A percentile compares a stretch with the other conserved stretches of the same genome.
phyloP scores from a whole-genome alignment of 2,329 filamentous ascomycete genomes.

The Pseudogymnoascus pannorum region DNA sequence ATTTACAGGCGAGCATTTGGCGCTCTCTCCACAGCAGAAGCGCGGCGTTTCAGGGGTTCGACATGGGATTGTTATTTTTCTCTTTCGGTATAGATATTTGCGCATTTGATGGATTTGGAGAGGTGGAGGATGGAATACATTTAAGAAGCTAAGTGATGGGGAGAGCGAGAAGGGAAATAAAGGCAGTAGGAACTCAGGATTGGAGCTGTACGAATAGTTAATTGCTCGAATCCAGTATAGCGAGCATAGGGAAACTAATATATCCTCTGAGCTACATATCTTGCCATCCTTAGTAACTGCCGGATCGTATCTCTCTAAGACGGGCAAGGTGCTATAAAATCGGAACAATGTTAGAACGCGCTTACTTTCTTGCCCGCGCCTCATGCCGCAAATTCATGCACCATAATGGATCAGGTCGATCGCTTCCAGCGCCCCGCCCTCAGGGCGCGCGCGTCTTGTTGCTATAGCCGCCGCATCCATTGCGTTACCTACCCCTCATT shows the following conservation, averaged over 20 bases:
- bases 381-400: background rate
- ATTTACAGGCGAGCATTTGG: background rate
- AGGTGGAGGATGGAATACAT: background rate
- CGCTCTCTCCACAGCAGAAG: background rate
- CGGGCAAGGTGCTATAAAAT: background rate
- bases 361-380: background rate
- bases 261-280: background rate
- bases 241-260: background rate
- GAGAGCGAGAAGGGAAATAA: background rate
- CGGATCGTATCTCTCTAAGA: background rate
- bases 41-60: conserved; percentile 6
- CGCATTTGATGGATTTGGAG: background rate
- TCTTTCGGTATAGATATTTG: conserved; percentile 1
- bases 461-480: background rate
- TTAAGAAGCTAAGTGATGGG: background rate
- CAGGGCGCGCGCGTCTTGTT: background rate
- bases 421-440: background rate
- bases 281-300: background rate
- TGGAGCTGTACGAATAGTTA: background rate
- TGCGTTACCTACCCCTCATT: background rate
- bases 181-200: background rate
- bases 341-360: background rate
- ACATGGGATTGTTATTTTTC: conserved; percentile 6
- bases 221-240: background rate
- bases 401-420: background rate